Evolutionary conservation across 306 rosid species (phyloP).

Genomic region (Fragaria vesca): DNA sequence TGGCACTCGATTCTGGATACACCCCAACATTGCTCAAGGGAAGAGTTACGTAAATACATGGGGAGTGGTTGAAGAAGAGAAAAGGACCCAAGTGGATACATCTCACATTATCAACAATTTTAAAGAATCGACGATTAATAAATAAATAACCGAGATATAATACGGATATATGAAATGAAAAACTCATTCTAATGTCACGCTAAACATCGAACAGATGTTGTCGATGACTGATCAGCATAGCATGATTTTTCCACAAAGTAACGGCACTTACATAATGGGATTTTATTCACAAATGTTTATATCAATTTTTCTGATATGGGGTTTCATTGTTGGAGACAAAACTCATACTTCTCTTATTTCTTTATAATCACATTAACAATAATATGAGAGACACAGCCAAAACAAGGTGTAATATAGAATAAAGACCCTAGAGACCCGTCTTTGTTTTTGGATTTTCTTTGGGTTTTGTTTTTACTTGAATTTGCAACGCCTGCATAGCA

Average conservation of each 20-base stretch:
- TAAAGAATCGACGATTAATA: no score
- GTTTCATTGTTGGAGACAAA: neutral
- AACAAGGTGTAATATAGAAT: neutral
- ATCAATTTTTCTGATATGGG: neutral
- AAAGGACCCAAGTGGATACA: neutral
- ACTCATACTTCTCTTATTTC: neutral
- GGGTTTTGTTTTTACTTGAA: neutral
- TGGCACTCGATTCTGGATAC: neutral
- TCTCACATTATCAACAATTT: no score
- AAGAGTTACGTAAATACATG: neutral
- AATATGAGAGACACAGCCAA: neutral
- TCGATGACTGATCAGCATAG: neutral
- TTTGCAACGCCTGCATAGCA: constrained; percentile 18
- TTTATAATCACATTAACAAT: neutral
- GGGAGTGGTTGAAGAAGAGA: neutral
- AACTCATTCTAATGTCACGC: neutral
- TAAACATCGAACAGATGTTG: neutral
- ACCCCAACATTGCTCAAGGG: neutral
- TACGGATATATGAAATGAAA: neutral
- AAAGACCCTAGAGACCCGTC: neutral
- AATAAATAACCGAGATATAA: no score
- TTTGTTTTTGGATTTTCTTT: neutral
- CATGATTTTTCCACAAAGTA: neutral
- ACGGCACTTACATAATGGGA: neutral
- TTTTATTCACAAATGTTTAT: neutral